Percentiles rank a stretch among this genome's conserved stretches.
Conservation (phyloP, 2,329 filamentous ascomycete species). For the Didymella sp. region DNA sequence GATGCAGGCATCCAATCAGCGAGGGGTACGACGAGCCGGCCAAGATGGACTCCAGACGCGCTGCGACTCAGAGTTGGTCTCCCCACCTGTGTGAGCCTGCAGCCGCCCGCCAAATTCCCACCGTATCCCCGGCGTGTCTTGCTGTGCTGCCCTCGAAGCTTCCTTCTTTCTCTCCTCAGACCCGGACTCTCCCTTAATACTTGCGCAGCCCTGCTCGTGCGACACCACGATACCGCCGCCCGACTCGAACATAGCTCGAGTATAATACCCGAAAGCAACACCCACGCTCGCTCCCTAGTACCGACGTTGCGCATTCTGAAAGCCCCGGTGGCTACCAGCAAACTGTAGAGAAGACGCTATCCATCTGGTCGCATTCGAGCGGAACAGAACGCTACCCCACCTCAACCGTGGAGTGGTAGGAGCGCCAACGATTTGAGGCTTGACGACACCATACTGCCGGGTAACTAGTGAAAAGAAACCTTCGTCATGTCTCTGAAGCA, state of each 20-base stretch:
- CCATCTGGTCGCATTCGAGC: slow-evolving; percentile 28
- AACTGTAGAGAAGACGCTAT: slow-evolving; percentile 21
- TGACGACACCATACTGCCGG: slow-evolving; percentile 52
- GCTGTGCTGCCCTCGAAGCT: slow-evolving; percentile 38
- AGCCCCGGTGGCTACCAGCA: slow-evolving; percentile 44
- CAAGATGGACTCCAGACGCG: slow-evolving; percentile 47
- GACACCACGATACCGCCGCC: slow-evolving; percentile 18
- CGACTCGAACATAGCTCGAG: slow-evolving; percentile 17
- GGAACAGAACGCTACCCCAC: slow-evolving; percentile 27
- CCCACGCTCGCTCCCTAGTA: slow-evolving; percentile 22
- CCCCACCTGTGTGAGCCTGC: slow-evolving; percentile 47
- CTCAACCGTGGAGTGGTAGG: slow-evolving; percentile 39
- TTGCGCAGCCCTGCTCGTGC: slow-evolving; percentile 22
- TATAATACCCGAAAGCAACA: slow-evolving; percentile 25
- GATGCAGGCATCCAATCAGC: slow-evolving; percentile 41
- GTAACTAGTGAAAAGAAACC: slow-evolving; percentile 42
- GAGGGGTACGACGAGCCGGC: slow-evolving; percentile 32
- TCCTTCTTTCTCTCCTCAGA: slow-evolving; percentile 34
- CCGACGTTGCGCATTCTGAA: slow-evolving; percentile 23
- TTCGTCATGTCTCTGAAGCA: slow-evolving; percentile 60
- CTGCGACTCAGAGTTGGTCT: slow-evolving; percentile 47
- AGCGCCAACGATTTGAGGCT: slow-evolving; percentile 36
- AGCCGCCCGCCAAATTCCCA: slow-evolving; percentile 47
- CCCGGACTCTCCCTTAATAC: slow-evolving; percentile 34
- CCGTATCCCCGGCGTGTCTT: slow-evolving; percentile 40